Evolutionary conservation across 192 early-diverging fungal species (phyloP), one percentile per base, ranked within the genome.

Genomic region (Dispira parvispora): DNA sequence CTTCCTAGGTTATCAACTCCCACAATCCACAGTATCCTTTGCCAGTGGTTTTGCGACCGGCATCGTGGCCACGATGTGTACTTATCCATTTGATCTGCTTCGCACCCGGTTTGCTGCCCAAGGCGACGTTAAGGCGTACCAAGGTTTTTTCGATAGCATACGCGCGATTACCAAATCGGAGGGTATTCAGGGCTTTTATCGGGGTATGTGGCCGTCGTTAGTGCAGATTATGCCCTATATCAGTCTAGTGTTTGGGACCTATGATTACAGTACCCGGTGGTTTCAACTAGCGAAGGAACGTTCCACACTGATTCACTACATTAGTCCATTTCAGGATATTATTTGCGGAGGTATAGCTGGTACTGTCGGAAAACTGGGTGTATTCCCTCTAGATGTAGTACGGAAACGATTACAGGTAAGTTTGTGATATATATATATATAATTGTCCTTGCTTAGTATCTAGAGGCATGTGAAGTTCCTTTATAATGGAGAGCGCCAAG

Each of bases 81-180:
- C 95, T 44, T 98, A 94, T 76, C 92, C 95, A n/a, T 85, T 98
- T 62, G 95, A 98, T 78, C 79, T 98, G 6, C 71, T 98, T 43
- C 80, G 95, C 49, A 98, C 95, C 2, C 79, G 92, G 23, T 98
- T 98, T 78, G 89, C 92, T 4, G 79, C 87, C 13, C 91, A 96
- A 64, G 82, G 84, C 38, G 67, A 77, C 43, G 46, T 67, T 11
- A 79, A 76, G 73, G 76, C 87, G 11, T 91, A 96, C 71, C 73
- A 64, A 20, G 74, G 83, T 18, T 64, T 96, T 2, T 23, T 74
- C 0, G 75, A 79, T 9, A 89, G 91, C 11, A 63, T 91, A 0
- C 44, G 61, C 12, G 70, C 82, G 56, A 95, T 98, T 60, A 63
- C 70, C 27, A 43, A 56, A 3, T 74, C 83, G 26, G 92, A 98